Evolutionary conservation across 306 rosid species (phyloP).

Genomic region (Begonia masoniana): DNA sequence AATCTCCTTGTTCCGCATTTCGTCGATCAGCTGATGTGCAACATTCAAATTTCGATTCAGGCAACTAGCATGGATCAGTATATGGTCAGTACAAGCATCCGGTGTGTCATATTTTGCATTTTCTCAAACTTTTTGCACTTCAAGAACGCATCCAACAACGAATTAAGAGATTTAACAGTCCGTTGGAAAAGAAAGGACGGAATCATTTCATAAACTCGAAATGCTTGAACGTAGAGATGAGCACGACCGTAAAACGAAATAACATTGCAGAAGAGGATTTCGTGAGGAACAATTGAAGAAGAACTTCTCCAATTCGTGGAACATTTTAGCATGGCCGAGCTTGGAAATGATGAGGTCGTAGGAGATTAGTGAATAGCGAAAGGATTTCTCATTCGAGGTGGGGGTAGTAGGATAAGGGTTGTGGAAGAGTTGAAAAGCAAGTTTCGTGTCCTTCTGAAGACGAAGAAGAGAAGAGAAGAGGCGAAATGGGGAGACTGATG

Average conservation of each 20-base stretch:
- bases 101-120: too few relatives aligned
- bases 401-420: conserved; percentile 23
- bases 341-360: conserved; percentile 67
- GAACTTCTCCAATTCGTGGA: conserved; percentile 59
- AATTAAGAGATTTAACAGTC: conserved; percentile 44
- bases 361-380: conserved; percentile 45
- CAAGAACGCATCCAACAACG: conserved; percentile 43
- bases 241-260: conserved; percentile 55
- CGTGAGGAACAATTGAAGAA: conserved; percentile 26
- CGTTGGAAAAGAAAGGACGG: conserved; percentile 40
- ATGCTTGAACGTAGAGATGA: conserved; percentile 41
- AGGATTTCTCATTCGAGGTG: conserved; percentile 16
- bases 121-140: neutral
- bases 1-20: conserved; percentile 32
- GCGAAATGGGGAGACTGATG: conserved; percentile 53
- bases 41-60: neutral
- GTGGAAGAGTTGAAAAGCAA: conserved; percentile 52
- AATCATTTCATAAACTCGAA: conserved; percentile 29
- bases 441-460: conserved; percentile 37
- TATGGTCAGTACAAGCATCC: too few relatives aligned
- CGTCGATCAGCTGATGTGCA: conserved; percentile 38
- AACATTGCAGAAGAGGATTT: conserved; percentile 62
- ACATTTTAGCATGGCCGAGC: conserved; percentile 43
- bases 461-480: conserved; percentile 66
- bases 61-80: too few relatives aligned